Conservation (phyloP, 768 basidiomycete species). For the Mrakia blollopis region DNA sequence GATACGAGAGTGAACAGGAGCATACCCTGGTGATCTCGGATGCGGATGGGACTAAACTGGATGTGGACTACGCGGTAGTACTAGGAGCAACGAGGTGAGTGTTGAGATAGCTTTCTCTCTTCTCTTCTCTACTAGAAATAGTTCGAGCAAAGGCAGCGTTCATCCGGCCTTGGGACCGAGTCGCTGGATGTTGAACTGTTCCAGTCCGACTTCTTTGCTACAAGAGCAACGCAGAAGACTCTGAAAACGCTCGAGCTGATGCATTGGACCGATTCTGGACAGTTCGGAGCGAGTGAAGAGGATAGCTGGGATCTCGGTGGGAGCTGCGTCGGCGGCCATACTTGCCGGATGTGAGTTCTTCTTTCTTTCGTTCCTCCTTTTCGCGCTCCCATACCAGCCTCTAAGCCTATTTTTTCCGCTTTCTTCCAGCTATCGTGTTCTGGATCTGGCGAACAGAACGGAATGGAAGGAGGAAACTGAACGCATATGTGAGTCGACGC, state of each 20-base stretch:
- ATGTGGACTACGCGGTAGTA: constrained; percentile 25
- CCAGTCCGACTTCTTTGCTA: no score
- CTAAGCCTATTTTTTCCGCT: no score
- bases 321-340: constrained; percentile 7
- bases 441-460: constrained; percentile 33
- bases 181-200: no score
- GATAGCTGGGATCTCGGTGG: constrained; percentile 30
- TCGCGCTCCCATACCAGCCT: not conserved
- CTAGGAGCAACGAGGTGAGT: constrained; percentile 19
- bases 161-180: no score
- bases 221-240: no score
- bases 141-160: no score
- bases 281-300: constrained; percentile 13
- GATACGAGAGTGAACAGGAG: not conserved
- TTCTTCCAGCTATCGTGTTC: constrained; percentile 23
- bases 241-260: no score
- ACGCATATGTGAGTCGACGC: constrained; percentile 18
- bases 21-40: constrained; percentile 24
- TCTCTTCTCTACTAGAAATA: no score
- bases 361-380: not conserved
- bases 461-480: constrained; percentile 25
- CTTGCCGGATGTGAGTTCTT: constrained; percentile 17
- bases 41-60: constrained; percentile 29
- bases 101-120: not conserved
- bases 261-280: no score